Percentiles rank a stretch among this genome's conserved stretches.
These are phyloP conservation scores for Talaromyces marneffei DNA, from an alignment of 2,329 filamentous ascomycete species.

Conservation along the genomic window DNA sequence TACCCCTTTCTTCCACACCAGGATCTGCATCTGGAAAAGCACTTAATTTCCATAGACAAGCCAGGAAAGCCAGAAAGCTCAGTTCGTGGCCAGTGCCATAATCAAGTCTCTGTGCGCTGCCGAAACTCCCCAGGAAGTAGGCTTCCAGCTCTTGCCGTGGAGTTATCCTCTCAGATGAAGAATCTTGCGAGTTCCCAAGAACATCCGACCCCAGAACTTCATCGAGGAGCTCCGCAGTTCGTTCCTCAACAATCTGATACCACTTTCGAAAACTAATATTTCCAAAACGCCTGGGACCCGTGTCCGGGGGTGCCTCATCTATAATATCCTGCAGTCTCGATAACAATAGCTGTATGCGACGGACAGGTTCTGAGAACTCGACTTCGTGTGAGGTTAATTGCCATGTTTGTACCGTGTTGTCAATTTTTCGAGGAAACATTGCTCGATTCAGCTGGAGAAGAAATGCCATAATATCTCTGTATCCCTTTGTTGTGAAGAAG, in stretches of 20 bases:
- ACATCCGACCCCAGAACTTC: slow-evolving; percentile 51
- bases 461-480: slow-evolving; percentile 80
- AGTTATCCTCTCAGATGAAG: slow-evolving; percentile 32
- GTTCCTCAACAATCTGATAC: slow-evolving; percentile 63
- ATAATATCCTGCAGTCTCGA: slow-evolving; percentile 60
- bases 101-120: slow-evolving; percentile 81
- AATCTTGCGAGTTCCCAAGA: slow-evolving; percentile 27
- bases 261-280: slow-evolving; percentile 87
- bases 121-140: slow-evolving; percentile 82
- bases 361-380: slow-evolving; percentile 53
- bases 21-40: slow-evolving; percentile 58
- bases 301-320: slow-evolving; percentile 73
- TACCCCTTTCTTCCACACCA: slow-evolving; percentile 63
- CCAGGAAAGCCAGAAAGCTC: slow-evolving; percentile 88
- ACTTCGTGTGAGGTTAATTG: slow-evolving; percentile 35
- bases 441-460: slow-evolving; percentile 84
- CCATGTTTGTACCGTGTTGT: slow-evolving; percentile 47
- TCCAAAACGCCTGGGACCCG: slow-evolving; percentile 81
- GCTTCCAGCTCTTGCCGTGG: slow-evolving; percentile 63
- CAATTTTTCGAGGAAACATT: slow-evolving; percentile 63
- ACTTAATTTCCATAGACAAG: slow-evolving; percentile 82
- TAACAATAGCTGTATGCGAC: slow-evolving; percentile 61
- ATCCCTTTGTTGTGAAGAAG: slow-evolving; percentile 76
- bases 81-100: slow-evolving; percentile 96
- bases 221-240: slow-evolving; percentile 51